Evolutionary conservation across 208 protist genomes (phyloP).

Genomic region (Balamuthia mandrillaris): DNA sequence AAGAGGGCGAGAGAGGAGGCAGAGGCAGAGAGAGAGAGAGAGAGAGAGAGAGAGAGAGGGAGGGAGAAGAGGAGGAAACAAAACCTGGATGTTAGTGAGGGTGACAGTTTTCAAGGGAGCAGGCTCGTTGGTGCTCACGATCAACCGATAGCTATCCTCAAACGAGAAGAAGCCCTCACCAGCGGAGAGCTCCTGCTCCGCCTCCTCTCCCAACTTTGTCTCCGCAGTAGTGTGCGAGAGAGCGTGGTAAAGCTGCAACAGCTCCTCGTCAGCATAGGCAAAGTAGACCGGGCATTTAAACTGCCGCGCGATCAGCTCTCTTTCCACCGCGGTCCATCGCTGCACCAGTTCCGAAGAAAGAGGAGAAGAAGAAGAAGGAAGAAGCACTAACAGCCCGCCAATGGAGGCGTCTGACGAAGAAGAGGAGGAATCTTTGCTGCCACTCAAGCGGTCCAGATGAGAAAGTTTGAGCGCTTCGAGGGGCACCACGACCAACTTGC

Average conservation of each 20-base stretch:
- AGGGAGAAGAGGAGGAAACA: not conserved
- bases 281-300: not conserved
- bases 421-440: too few relatives aligned
- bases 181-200: not conserved
- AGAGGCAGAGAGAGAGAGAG: too few relatives aligned
- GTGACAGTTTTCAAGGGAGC: not conserved
- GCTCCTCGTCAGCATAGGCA: not conserved
- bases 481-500: not conserved
- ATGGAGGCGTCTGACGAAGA: too few relatives aligned
- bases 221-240: too few relatives aligned
- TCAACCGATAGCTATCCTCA: not conserved
- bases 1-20: not conserved
- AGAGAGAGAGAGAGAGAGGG: not conserved
- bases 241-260: too few relatives aligned
- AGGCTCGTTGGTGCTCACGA: not conserved
- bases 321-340: not conserved
- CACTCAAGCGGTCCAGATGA: not conserved
- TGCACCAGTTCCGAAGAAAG: not conserved
- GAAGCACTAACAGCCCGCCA: not conserved
- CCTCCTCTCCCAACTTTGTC: too few relatives aligned
- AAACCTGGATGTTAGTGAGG: not conserved
- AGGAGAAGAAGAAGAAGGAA: too few relatives aligned
- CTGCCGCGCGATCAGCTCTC: not conserved
- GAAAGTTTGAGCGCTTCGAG: not conserved
- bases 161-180: not conserved